Evolutionary conservation across 2,329 filamentous ascomycete genomes (phyloP), one percentile per base, ranked within the genome.

Genomic region (Xylariaceae sp.): DNA sequence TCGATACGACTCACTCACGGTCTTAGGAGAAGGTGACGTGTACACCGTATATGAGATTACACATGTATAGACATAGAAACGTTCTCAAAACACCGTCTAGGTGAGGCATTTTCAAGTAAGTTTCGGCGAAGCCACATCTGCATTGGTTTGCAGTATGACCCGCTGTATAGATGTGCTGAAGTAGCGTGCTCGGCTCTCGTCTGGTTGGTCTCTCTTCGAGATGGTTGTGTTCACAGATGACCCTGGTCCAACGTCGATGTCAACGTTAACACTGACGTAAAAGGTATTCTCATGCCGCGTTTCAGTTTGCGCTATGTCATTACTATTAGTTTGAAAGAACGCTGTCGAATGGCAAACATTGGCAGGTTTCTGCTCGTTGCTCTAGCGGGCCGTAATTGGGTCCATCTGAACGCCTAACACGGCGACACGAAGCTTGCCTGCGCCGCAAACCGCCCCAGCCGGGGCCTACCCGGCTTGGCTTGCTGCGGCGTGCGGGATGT

Each of bases 91-190:
- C 35, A 30, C 15, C 16, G 30, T 50, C 47, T n/a, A 35, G 35
- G 6, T 57, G 54, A 50, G 54, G 54, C 26, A 57, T 57, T 57
- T 57, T 53, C 32, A 23, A 23, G 18, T 39, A 20, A 49, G 50
- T 11, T 29, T 40, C 30, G 43, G 29, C 20, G 37, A 53, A 57
- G 54, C 54, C 54, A 57, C 54, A 54, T 24, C 40, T 47, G 54
- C 45, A 57, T 26, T 13, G 39, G 29, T 35, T 41, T 36, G 33
- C 40, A 48, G 53, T 33, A 37, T 35, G 23, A 46, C 42, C n/a
- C 43, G 26, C 40, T 44, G 43, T 18, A 39, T 23, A 56, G 33
- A 44, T 36, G 21, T 21, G 23, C 29, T 23, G 43, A 39, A 20
- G 50, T 16, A 29, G 41, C 40, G 45, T 43, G n/a, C 24, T 43